Base-by-base conservation (phyloP, 768 basidiomycete genomes). In the Auriscalpium vulgare region DNA sequence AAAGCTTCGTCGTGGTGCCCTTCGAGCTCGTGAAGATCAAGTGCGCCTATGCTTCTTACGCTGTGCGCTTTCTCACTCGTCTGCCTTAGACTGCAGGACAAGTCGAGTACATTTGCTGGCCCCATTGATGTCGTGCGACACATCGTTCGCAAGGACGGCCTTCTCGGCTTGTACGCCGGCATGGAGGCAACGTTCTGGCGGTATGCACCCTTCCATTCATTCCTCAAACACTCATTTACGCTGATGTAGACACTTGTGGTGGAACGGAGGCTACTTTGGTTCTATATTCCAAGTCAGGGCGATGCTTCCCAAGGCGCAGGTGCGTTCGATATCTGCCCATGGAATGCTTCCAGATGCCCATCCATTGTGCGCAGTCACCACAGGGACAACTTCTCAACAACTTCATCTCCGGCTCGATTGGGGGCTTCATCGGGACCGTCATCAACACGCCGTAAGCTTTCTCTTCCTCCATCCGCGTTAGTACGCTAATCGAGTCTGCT, bases 131-230 rank as follows among this genome's bases (percentile, higher is more conserved):
- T 95, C 14, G 80, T 99, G 16, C 85, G 79, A 61, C 84, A 91
- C 62, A 76, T 93, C 34, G 69, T 97, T 49, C 77, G 69, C 63
- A 87, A 85, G 57, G 85, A 91, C 37, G 95, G 95, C 34, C 50
- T 88, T 4, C 72, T 97, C 0, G 95, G 92, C 17, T 72, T 97
- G 23, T 97, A 97, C 66, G 83, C 83, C 21, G 95, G 97, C 37
- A 95, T 98, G 88, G 97, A 98, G 68, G 82, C 92, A 11, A 98
- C 95, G 2, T 95, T 97, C 74, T 97, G 95, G 95, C 82, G 95
- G 91, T 90, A 54, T 37, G 73, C 51, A 17, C 43, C 36, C n/a
- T 52, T 46, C n/a, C 47, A 44, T 45, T 29, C 36, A 48, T 37
- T 38, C 8, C 38, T 34, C 14, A 3, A 7, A 35, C 40, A 43